Conservation (phyloP, 805 yeast species). For the Candida yuanshanica region DNA sequence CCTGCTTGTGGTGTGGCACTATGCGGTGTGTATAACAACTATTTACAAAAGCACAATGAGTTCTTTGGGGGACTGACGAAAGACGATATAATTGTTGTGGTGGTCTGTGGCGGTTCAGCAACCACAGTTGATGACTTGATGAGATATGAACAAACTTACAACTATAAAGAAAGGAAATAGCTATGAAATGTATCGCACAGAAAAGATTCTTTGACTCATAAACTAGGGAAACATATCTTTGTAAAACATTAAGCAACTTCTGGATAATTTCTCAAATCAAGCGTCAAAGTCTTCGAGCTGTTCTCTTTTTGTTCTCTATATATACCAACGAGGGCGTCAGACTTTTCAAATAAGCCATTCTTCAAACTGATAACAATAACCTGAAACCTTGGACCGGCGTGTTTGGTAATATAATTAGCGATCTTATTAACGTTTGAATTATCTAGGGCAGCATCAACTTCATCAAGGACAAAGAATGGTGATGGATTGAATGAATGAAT, state of each 20-base stretch:
- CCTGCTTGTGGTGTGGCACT: constrained; percentile 75
- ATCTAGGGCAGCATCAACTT: constrained; percentile 97
- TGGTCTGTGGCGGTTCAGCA: constrained; percentile 55
- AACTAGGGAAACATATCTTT: too few species aligned
- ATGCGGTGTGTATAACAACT: constrained; percentile 40
- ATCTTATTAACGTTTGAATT: constrained; percentile 79
- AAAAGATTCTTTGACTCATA: too few species aligned
- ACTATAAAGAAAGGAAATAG: too few species aligned
- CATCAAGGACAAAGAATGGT: constrained; percentile 94
- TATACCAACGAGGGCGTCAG: constrained; percentile 90
- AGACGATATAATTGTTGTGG: constrained; percentile 44
- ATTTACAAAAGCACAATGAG: constrained; percentile 26
- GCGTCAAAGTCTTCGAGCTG: constrained; percentile 65
- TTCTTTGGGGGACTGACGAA: constrained; percentile 25
- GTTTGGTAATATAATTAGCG: constrained; percentile 76
- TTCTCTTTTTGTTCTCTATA: constrained; percentile 75
- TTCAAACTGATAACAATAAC: constrained; percentile 91
- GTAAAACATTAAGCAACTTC: constrained; percentile 17
- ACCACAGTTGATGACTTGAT: constrained; percentile 27
- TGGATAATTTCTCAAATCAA: constrained; percentile 64
- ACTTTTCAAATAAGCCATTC: constrained; percentile 77
- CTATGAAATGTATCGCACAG: too few species aligned
- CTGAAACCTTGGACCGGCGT: constrained; percentile 76
- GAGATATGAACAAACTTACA: constrained; percentile 11
- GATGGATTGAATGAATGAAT: constrained; percentile 88